Evolutionary conservation across 768 basidiomycete genomes (phyloP).

Genomic region (Lyophyllum decastes): DNA sequence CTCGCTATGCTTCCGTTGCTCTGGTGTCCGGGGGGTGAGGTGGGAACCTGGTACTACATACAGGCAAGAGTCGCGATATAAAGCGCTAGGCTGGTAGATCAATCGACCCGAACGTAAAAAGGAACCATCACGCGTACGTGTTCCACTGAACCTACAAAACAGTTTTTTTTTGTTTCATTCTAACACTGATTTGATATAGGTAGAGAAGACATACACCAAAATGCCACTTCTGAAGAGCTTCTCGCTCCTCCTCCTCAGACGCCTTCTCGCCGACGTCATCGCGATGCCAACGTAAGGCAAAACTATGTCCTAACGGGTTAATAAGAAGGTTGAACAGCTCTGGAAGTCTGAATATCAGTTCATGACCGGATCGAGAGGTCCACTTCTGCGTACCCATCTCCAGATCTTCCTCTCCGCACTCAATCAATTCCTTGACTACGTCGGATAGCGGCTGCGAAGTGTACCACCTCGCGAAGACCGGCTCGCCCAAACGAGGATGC

Average conservation of each 20-base stretch:
- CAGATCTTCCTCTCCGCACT: slow-evolving; percentile 56
- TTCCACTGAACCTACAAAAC: slow-evolving; percentile 76
- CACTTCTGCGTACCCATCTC: slow-evolving; percentile 64
- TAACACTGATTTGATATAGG: neutral
- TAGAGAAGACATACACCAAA: slow-evolving; percentile 55
- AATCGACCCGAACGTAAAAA: neutral
- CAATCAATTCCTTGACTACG: slow-evolving; percentile 48
- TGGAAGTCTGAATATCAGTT: slow-evolving; percentile 21
- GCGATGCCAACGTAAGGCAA: slow-evolving; percentile 79
- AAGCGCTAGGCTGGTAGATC: slow-evolving; percentile 43
- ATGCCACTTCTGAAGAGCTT: slow-evolving; percentile 59
- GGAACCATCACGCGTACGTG: slow-evolving; percentile 47
- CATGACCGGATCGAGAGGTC: neutral
- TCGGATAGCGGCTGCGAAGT: slow-evolving; percentile 50
- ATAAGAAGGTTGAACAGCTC: slow-evolving; percentile 79
- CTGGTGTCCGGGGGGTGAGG: slow-evolving; percentile 51
- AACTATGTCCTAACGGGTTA: slow-evolving; percentile 63
- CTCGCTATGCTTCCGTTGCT: slow-evolving; percentile 57
- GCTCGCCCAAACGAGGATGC: slow-evolving; percentile 71
- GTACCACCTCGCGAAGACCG: slow-evolving; percentile 68
- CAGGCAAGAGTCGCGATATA: slow-evolving; percentile 70
- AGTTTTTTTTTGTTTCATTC: neutral
- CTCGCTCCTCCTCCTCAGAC: slow-evolving; percentile 56
- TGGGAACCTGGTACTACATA: slow-evolving; percentile 75
- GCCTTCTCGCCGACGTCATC: slow-evolving; percentile 70